Evolutionary conservation across 441 rosid species (phyloP), one percentile per base, ranked within the genome.

Genomic region (Monsonia emarginata): DNA sequence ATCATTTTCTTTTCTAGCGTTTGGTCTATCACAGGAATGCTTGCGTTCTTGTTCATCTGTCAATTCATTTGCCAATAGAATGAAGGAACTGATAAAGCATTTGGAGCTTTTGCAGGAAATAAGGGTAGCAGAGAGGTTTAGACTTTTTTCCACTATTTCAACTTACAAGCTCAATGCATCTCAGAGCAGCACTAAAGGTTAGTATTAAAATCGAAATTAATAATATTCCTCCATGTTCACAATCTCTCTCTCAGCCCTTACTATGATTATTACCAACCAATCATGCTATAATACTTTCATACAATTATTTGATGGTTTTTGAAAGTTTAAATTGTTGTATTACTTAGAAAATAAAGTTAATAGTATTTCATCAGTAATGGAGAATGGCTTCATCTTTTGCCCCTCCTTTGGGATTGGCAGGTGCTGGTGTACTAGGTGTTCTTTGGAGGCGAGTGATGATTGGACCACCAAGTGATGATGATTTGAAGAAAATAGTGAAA

Each of bases 361-460:
- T 18, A 14, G 19, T 16, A 44, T 50, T 50, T 22, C 58, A 18
- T 18, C 26, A 13, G 24, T 3, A 18, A n/a, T 48, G 56, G 56
- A 48, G 24, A 48, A 5, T 48, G 56, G 13, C 9, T 11, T 13
- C 14, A 5, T 40, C 6, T 40, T 40, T 14, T 42, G 1, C 18
- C 58, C 24, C 64, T 34, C 19, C 61, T 64, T 67, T 69, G 50
- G 68, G 64, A 76, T 70, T 42, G 48, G 75, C 70, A 91, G 97
- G 90, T 76, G 87, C 86, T 74, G 84, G 70, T 78, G 70, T 78
- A 64, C 78, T 86, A 67, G 88, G 94, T 70, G 79, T 57, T 27
- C 84, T 83, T 28, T 94, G 99, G 99, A 82, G 97, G 82, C 91
- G 82, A 78, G 88, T 91, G 72, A 80, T 89, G 88, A 81, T 94